Base-by-base conservation (phyloP, 768 basidiomycete species). In the Antrodiella citrinella region DNA sequence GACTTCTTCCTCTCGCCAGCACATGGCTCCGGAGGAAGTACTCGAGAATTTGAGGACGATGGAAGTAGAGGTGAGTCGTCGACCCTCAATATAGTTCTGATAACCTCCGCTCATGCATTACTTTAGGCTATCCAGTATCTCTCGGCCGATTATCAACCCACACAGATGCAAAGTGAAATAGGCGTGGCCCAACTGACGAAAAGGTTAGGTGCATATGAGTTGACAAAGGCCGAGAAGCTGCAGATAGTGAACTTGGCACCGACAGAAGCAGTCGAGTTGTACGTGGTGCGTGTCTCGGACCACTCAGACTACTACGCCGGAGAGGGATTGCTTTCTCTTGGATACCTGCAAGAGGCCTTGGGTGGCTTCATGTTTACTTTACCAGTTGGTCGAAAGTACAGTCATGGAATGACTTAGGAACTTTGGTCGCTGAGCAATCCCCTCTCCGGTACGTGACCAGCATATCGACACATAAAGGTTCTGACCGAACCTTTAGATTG, bases 241-340 rank as follows among this genome's bases (percentile, higher is more conserved):
- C 91, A 94, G 60, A 75, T 96, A 26, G 83, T 91, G n/a, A 96
- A 97, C 60, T 74, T 95, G 4, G 85, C 84, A 0, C 94, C 94
- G 1, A 83, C 80, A 4, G 75, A 81, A 44, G 72, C 82, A 0
- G 90, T 95, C 21, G 90, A 93, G 63, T 79, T 96, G 21, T 94
- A 96, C 60, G 86, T 90, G 50, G 92, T 94, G 56, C 43, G 90
- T 76, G 23, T 42, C 12, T 41, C 38, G 20, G 35, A 18, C 12
- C 22, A 19, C 3, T 21, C 44, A 25, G 25, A 11, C 18, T 30
- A 18, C 21, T n/a, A 19, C 19, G 15, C 18, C 21, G 41, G 19
- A 22, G 7, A 43, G 41, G 21, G 41, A 43, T 43, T 43, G 41
- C 41, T 43, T 43, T 5, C 5, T 43, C 41, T n/a, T n/a, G n/a